Evolutionary conservation across 805 yeast genomes (phyloP), one percentile per base, ranked within the genome.

Genomic region (Barnettozyma californica): DNA sequence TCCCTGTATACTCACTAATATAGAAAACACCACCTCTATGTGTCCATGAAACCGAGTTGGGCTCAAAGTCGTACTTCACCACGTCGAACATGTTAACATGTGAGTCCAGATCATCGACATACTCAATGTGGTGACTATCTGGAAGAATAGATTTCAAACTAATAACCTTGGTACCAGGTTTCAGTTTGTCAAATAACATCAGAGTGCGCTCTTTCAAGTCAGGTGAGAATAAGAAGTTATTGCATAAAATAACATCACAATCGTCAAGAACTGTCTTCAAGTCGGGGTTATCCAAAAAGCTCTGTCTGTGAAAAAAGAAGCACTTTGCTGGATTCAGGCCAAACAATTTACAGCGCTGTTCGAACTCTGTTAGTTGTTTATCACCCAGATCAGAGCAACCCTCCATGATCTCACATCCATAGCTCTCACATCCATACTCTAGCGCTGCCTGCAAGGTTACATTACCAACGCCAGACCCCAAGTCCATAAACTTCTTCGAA

Each of bases 391-490:
- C 69, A 10, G 91, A 84, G 0, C 97, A 95, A 55, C 83, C 83
- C 16, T 76, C 77, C 95, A 90, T 90, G 43, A 91, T 77, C 62
- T 91, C 97, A 65, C 92, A 87, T 1, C 97, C 97, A 59, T 87
- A 88, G 64, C 95, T 83, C 46, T 73, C 73, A 51, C 90, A 85
- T 2, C 96, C 96, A 62, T 78, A 81, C 58, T 90, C 96, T 33
- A 91, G 65, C 0, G 96, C 89, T 0, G 96, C 95, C 63, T 90
- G 97, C 38, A 90, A 75, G 0, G 86, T 84, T 49, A 96, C 88
- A 61, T 91, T 91, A 0, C 97, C 97, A 14, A 91, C 97, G 14
- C 97, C 97, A 0, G 96, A 88, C 0, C 97, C 97, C 21, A 91
- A 70, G 66, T 91, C 97, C 53, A 91, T 80, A 59, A 89, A 90